These are phyloP conservation scores for Coccomyxa subellipsoidea DNA, from an alignment of 163 green algal species.

Conservation along the genomic window DNA sequence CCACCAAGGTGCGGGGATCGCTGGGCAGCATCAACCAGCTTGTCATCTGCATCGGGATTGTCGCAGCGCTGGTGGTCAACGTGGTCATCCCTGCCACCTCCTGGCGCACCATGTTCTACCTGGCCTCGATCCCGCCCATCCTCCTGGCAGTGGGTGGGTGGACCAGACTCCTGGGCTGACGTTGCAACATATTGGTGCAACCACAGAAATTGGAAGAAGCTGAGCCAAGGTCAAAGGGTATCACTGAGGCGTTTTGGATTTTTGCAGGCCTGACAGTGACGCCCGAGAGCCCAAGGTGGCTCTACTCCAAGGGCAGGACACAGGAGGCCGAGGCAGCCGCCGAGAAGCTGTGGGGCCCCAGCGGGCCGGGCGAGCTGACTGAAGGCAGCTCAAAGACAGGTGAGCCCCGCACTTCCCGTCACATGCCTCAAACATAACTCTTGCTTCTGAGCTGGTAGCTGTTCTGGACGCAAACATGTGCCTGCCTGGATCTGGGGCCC, in stretches of 20 bases:
- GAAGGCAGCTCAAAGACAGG: not conserved
- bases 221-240: not conserved
- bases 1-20: conserved; percentile 71
- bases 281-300: conserved; percentile 83
- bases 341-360: conserved; percentile 69
- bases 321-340: conserved; percentile 55
- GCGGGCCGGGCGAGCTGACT: conserved; percentile 30
- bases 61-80: conserved; percentile 77
- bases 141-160: conserved; percentile 64
- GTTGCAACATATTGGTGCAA: too few species aligned
- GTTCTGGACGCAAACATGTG: too few species aligned
- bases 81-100: conserved; percentile 54
- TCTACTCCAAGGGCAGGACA: conserved; percentile 50
- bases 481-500: too few species aligned
- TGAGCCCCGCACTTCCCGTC: not conserved
- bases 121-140: conserved; percentile 67
- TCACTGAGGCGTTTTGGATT: not conserved
- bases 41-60: conserved; percentile 94
- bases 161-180: too few species aligned
- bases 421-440: not conserved
- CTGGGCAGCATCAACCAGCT: conserved; percentile 95
- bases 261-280: conserved; percentile 60
- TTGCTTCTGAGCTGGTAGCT: too few species aligned
- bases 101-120: conserved; percentile 88
- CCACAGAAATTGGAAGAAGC: too few species aligned